phyloP scores from a whole-genome alignment of 2,329 filamentous ascomycete species.

The Fusarium ambrosium region DNA sequence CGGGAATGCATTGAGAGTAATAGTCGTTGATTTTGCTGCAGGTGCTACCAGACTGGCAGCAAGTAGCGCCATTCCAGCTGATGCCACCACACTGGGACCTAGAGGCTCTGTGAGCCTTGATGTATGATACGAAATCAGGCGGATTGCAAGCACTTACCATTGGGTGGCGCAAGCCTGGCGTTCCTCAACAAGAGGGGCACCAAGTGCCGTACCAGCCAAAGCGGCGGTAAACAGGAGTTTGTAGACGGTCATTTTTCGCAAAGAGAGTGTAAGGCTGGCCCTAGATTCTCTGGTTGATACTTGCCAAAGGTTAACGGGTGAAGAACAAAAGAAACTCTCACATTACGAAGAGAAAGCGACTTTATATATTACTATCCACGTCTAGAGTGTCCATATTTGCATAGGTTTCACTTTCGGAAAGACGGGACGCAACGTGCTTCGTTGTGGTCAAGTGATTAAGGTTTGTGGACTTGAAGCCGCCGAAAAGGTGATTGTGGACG shows the following conservation, averaged over 20 bases:
- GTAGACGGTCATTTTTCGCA: slow-evolving; percentile 26
- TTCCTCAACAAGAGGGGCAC: slow-evolving; percentile 51
- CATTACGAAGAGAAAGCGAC: not conserved
- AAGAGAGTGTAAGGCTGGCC: not conserved
- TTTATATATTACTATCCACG: not conserved
- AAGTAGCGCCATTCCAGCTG: slow-evolving; percentile 60
- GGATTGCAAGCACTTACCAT: slow-evolving; percentile 18
- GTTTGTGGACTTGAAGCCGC: not conserved
- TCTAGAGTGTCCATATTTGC: not conserved
- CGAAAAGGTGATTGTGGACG: not conserved
- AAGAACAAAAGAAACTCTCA: not conserved
- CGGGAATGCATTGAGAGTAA: slow-evolving; percentile 42
- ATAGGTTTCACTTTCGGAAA: not conserved
- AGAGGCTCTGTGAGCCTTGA: slow-evolving; percentile 30
- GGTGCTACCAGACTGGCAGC: slow-evolving; percentile 51
- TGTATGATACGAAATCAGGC: accelerated
- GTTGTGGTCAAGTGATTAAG: not conserved
- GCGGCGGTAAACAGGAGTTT: slow-evolving; percentile 36
- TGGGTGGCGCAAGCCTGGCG: slow-evolving; percentile 50
- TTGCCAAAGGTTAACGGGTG: not conserved
- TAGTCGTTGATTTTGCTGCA: slow-evolving; percentile 45
- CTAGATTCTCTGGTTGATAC: not conserved
- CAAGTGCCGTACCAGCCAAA: slow-evolving; percentile 50
- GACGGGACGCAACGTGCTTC: not conserved
- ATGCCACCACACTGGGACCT: slow-evolving; percentile 61